phyloP scores from a whole-genome alignment of 2,329 filamentous ascomycete genomes.

The Fusarium avenaceum region DNA sequence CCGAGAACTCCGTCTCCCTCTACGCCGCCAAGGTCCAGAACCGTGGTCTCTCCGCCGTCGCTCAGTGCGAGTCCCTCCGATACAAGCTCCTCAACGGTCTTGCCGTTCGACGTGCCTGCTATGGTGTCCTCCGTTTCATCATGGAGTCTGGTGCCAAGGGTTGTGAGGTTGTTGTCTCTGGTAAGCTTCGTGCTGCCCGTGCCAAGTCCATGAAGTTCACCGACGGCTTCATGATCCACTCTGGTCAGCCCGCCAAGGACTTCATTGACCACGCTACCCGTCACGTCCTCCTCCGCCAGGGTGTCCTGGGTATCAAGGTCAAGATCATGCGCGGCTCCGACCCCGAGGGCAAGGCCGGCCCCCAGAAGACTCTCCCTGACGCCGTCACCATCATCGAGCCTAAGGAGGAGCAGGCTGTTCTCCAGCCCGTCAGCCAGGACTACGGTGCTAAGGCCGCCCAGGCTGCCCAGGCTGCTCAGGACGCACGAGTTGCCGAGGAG shows the following conservation, averaged over 20 bases:
- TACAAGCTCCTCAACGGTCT: constrained; percentile 99
- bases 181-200: constrained; percentile 98
- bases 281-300: constrained; percentile 99
- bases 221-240: constrained; percentile 99
- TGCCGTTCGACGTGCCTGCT: constrained; percentile 98
- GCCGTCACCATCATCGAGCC: constrained; percentile 99
- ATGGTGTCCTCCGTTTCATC: constrained; percentile 99
- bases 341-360: constrained; percentile 98
- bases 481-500: constrained; percentile 71
- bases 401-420: constrained; percentile 97
- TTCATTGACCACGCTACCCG: constrained; percentile 99
- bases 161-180: constrained; percentile 99
- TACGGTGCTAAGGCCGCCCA: constrained; percentile 91
- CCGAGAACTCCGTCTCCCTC: constrained; percentile 99
- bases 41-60: constrained; percentile 99
- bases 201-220: constrained; percentile 99
- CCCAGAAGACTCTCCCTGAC: constrained; percentile 97
- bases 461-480: constrained; percentile 73
- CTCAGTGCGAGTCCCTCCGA: constrained; percentile 99
- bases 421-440: constrained; percentile 97
- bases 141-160: constrained; percentile 99
- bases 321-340: constrained; percentile 99
- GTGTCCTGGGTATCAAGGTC: constrained; percentile 99
- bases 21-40: constrained; percentile 99
- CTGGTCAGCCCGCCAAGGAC: constrained; percentile 98